Evolutionary conservation across 2,329 filamentous ascomycete genomes (phyloP).

Genomic region (Pseudocercospora fijiensis): DNA sequence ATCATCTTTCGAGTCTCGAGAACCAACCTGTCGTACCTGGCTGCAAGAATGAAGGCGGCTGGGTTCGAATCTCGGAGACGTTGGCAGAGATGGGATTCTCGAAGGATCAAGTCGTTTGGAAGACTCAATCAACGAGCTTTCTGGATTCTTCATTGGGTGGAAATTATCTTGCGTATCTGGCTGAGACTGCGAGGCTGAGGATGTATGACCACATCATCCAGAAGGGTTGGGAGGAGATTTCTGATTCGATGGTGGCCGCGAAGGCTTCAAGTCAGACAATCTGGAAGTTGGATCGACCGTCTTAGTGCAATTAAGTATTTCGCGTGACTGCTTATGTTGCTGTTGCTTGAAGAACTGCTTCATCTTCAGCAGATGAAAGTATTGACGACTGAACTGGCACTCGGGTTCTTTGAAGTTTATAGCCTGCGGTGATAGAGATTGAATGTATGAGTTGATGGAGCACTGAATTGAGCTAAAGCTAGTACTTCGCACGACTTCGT

Average conservation of each 20-base stretch:
- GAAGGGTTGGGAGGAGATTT: constrained; percentile 14
- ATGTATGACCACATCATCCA: constrained; percentile 5
- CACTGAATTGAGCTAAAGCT: not conserved
- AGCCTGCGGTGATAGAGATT: not conserved
- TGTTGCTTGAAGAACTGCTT: not conserved
- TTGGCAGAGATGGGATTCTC: constrained; percentile 9
- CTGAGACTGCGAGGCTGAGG: constrained; percentile 16
- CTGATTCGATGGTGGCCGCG: not conserved
- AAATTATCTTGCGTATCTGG: constrained; percentile 19
- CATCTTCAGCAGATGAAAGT: not conserved
- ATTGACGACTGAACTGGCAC: not conserved
- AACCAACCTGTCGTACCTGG: constrained; percentile 8
- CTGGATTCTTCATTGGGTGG: constrained; percentile 10
- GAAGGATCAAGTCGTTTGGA: constrained; percentile 13
- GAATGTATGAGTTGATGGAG: not conserved
- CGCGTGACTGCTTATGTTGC: not conserved
- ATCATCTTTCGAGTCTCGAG: constrained; percentile 16
- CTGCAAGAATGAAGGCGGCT: constrained; percentile 6
- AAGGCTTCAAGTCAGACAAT: not conserved
- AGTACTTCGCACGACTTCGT: not conserved
- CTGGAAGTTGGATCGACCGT: not conserved
- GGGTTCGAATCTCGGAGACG: constrained; percentile 6
- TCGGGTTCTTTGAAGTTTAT: not conserved
- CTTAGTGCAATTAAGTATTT: not conserved
- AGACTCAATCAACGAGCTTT: constrained; percentile 10